Conservation (phyloP, 257 asterid species). For the Solanum arcanum region DNA sequence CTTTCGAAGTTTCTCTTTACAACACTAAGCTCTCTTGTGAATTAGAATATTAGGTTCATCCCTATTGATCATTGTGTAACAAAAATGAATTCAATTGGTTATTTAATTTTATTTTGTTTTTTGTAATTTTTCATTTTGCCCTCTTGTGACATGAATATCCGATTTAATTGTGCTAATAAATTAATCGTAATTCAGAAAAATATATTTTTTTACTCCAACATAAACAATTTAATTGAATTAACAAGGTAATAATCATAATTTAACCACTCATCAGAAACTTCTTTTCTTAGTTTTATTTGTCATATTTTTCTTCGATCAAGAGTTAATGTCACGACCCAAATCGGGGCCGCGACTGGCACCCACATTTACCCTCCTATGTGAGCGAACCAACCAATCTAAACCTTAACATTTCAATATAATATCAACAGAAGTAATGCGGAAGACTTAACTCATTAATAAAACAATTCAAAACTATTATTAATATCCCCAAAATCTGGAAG, state of each 20-base stretch:
- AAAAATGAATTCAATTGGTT: background rate
- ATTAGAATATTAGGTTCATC: background rate
- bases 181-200: background rate
- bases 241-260: background rate
- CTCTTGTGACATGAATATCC: background rate
- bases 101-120: background rate
- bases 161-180: background rate
- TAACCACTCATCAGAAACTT: background rate
- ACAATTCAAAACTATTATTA: too few species aligned
- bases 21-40: background rate
- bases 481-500: too few species aligned
- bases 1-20: background rate
- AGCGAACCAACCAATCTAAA: too few species aligned
- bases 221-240: too few species aligned
- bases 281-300: too few species aligned
- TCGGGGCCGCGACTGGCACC: too few species aligned
- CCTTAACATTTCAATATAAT: too few species aligned
- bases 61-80: background rate
- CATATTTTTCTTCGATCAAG: too few species aligned
- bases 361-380: too few species aligned
- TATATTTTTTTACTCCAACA: background rate
- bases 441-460: too few species aligned
- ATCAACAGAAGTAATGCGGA: too few species aligned
- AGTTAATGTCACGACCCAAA: too few species aligned
- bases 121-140: background rate